Evolutionary conservation across 202 grass and related monocot genomes (phyloP).

Genomic region (Cymbopogon flexuosus): DNA sequence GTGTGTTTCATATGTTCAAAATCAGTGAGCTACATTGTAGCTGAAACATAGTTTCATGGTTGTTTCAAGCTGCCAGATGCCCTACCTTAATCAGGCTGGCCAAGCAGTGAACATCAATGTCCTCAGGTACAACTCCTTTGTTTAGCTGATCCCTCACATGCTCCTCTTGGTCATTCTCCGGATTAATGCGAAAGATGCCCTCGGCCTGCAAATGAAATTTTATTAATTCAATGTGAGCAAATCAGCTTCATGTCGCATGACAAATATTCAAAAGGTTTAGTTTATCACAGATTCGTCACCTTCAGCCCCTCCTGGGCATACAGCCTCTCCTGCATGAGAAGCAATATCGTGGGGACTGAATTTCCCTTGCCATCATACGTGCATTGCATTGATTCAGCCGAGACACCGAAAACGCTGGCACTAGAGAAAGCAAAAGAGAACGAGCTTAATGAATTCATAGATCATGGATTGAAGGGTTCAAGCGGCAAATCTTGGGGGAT

Average conservation of each 20-base stretch:
- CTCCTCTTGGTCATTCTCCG: conserved; percentile 89
- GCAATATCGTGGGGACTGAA: conserved; percentile 82
- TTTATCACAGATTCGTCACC: not conserved
- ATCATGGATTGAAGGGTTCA: not conserved
- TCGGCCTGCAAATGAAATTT: conserved; percentile 53
- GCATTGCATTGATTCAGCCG: conserved; percentile 91
- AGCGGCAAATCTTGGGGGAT: not conserved
- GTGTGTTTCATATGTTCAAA: not conserved
- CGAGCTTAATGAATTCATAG: not conserved
- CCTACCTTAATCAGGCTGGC: conserved; percentile 95
- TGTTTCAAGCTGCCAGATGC: not conserved
- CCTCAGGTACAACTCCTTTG: conserved; percentile 66
- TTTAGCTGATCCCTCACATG: conserved; percentile 75
- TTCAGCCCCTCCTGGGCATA: conserved; percentile 76
- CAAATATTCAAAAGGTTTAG: not conserved
- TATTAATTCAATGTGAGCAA: not conserved
- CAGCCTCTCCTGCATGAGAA: conserved; percentile 82
- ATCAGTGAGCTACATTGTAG: not conserved
- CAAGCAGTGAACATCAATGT: conserved; percentile 89
- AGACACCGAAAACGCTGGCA: conserved; percentile 82
- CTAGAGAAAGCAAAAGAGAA: conserved; percentile 28
- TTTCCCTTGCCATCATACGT: conserved; percentile 72
- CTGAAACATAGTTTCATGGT: not conserved
- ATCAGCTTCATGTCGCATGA: not conserved
- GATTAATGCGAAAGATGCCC: conserved; percentile 91